Conservation (phyloP, 2,329 filamentous ascomycete genomes). For the Aspergillus sp. region DNA sequence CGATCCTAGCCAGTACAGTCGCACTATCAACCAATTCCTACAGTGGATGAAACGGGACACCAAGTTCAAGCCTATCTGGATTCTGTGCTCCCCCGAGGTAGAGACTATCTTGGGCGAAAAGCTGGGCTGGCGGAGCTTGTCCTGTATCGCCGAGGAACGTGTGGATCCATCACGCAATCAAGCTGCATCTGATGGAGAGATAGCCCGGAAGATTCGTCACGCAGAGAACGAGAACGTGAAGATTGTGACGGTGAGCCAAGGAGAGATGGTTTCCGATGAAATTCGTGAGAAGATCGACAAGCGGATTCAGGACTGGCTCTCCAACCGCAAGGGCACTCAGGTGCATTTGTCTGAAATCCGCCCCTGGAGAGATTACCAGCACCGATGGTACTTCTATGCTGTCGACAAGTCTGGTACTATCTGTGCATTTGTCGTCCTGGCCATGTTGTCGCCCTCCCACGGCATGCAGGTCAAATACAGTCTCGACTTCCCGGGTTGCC, state of each 20-base stretch:
- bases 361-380: constrained; percentile 78
- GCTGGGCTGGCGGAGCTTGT: constrained; percentile 82
- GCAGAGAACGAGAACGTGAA: constrained; percentile 81
- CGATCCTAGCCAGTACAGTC: constrained; percentile 68
- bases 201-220: constrained; percentile 71
- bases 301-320: constrained; percentile 74
- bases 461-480: constrained; percentile 96
- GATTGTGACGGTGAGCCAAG: constrained; percentile 66
- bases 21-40: constrained; percentile 70
- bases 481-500: constrained; percentile 83
- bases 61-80: constrained; percentile 76
- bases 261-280: constrained; percentile 59
- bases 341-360: constrained; percentile 86
- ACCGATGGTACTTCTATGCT: constrained; percentile 82
- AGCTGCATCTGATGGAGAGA: constrained; percentile 60
- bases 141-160: constrained; percentile 83
- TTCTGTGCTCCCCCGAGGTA: constrained; percentile 73
- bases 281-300: constrained; percentile 65
- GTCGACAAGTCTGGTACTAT: constrained; percentile 68
- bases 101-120: constrained; percentile 76
- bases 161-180: constrained; percentile 68
- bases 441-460: constrained; percentile 72
- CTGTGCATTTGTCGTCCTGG: constrained; percentile 73
- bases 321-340: constrained; percentile 74
- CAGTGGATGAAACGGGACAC: constrained; percentile 68